Conservation (phyloP, 192 early-diverging fungal species). For the Funneliformis mosseae region DNA sequence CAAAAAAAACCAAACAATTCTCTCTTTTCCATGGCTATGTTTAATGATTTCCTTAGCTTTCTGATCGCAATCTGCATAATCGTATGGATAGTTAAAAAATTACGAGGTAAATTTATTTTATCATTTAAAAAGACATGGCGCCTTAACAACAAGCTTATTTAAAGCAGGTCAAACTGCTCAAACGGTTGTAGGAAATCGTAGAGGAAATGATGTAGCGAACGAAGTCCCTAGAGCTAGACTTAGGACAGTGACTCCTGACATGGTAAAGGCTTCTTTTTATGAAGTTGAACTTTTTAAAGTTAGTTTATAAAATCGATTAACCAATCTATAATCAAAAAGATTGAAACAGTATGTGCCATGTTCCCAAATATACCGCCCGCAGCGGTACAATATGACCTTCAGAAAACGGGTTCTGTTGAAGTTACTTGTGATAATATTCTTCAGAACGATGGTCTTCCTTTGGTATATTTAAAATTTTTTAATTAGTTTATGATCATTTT, state of each 20-base stretch:
- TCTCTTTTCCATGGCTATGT: not conserved
- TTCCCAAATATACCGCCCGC: constrained; percentile 79
- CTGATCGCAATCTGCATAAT: not conserved
- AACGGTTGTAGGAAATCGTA: not conserved
- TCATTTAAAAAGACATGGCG: not conserved
- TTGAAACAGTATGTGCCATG: constrained; percentile 77
- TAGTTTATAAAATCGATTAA: not conserved
- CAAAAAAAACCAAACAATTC: not conserved
- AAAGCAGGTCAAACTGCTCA: not conserved
- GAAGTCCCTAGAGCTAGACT: constrained; percentile 12
- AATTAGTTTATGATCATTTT: constrained; percentile 6
- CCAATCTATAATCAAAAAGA: constrained; percentile 36
- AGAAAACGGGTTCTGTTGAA: constrained; percentile 81
- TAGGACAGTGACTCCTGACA: constrained; percentile 23
- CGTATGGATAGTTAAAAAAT: not conserved
- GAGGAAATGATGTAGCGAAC: not conserved
- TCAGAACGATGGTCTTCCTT: constrained; percentile 60
- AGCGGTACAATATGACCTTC: constrained; percentile 73
- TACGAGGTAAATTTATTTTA: not conserved
- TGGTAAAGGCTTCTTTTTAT: not conserved
- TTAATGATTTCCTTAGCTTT: not conserved
- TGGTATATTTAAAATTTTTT: constrained; percentile 48
- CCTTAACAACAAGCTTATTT: not conserved
- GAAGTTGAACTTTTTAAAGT: not conserved
- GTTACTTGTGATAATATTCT: constrained; percentile 81